These are phyloP conservation scores for barrel medic (Medicago truncatula) DNA, from an alignment of 306 rosid genomes.

Conservation along the genomic window MtrunA17r5.0-ANR NC_053042.1:46003501-46004000, in stretches of 20 bases:
- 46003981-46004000: constrained; percentile 26
- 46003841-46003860: neutral
- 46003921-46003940: constrained; percentile 10
- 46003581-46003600: constrained; percentile 3
- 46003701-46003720: constrained; percentile 6
- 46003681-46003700: neutral
- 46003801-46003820: constrained; percentile 10
- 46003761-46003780: neutral
- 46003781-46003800: constrained; percentile 11
- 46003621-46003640: neutral
- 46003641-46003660: constrained; percentile 19
- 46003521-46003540: constrained; percentile 28
- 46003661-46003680: constrained; percentile 11
- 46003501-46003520: constrained; percentile 27
- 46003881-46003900: constrained; percentile 1
- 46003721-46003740: constrained; percentile 14
- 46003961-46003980: neutral
- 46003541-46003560: neutral
- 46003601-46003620: neutral
- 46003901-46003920: constrained; percentile 6
- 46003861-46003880: constrained; percentile 9
- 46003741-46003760: neutral
- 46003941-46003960: constrained; percentile 28
- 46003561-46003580: neutral
- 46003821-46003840: constrained; percentile 1